Base-by-base conservation (phyloP, 148 eudicot genomes). In the Suaeda aralocaspica region DNA sequence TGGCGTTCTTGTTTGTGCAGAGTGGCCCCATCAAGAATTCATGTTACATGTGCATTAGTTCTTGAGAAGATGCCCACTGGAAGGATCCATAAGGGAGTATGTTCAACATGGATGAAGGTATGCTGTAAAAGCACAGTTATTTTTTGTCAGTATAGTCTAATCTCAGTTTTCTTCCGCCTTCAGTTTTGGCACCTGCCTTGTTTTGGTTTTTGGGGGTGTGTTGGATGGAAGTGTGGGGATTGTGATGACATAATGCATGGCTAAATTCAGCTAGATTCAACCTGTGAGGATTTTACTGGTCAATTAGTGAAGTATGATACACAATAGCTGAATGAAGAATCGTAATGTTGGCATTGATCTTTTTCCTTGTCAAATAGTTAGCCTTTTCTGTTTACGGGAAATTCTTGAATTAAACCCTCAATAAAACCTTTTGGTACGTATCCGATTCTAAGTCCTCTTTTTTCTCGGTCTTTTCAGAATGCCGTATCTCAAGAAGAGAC, bases 41-140 rank as follows among this genome's bases (percentile, higher is more conserved):
- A 94, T 79, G 97, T 91, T 33, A 94, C 99, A 50, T 86, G 91
- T 82, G 88, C 99, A 41, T 78, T 94, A 73, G 99, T 94, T 36
- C 76, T 82, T 58, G 99, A 89, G 67, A 84, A 81, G 81, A 87
- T 90, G 59, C 96, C 96, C 10, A 79, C 90, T 6, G 99, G 99
- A 48, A 73, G 97, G 72, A 80, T 94, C 80, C 96, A 94, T 75
- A 91, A 89, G 79, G 98, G 98, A 80, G 73, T 94, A 53, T 94
- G 98, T 66, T 94, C 98, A 72, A 94, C 97, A 77, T 94, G 98
- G 98, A 94, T 94, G 90, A 94, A 91, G 98, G 98, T 94, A 81
- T 46, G 24, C 21, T 22, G 44, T 51, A 5, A 26, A 16, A 5
- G 18, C 2, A 39, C 1, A 62, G 41, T 10, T 39, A n/a, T 62